phyloP scores from a whole-genome alignment of 148 eudicot genomes.

The Amaranthus cruentus region DNA sequence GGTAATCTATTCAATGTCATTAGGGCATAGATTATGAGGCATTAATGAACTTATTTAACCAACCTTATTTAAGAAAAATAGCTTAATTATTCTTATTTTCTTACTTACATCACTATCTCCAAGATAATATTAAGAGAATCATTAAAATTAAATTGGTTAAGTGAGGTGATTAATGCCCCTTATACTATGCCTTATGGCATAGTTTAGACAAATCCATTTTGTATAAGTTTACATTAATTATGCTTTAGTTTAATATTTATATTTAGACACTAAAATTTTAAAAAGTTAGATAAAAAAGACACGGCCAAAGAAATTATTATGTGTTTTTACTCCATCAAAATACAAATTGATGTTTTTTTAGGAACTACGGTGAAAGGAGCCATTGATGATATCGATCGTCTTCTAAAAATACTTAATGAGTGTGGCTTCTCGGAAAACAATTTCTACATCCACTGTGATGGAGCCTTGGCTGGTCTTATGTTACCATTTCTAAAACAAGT shows the following conservation, averaged over 20 bases:
- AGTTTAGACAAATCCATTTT: not conserved
- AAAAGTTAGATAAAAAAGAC: too few species aligned
- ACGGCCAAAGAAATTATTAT: too few species aligned
- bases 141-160: too few species aligned
- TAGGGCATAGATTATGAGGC: too few species aligned
- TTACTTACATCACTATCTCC: too few species aligned
- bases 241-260: not conserved
- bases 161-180: too few species aligned
- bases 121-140: too few species aligned
- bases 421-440: constrained; percentile 59
- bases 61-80: too few species aligned
- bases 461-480: constrained; percentile 83
- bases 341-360: constrained; percentile 19
- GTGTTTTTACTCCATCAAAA: not conserved
- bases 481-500: constrained; percentile 77
- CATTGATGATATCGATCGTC: constrained; percentile 82
- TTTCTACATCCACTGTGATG: constrained; percentile 86
- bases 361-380: constrained; percentile 94
- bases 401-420: constrained; percentile 64
- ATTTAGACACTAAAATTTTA: too few species aligned
- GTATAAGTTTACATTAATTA: not conserved
- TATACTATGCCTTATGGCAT: not conserved
- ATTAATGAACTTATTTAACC: too few species aligned
- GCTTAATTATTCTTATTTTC: too few species aligned
- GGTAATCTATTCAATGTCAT: too few species aligned